Evolutionary conservation across 768 basidiomycete species (phyloP).

Genomic region (Podaxis sp.): DNA sequence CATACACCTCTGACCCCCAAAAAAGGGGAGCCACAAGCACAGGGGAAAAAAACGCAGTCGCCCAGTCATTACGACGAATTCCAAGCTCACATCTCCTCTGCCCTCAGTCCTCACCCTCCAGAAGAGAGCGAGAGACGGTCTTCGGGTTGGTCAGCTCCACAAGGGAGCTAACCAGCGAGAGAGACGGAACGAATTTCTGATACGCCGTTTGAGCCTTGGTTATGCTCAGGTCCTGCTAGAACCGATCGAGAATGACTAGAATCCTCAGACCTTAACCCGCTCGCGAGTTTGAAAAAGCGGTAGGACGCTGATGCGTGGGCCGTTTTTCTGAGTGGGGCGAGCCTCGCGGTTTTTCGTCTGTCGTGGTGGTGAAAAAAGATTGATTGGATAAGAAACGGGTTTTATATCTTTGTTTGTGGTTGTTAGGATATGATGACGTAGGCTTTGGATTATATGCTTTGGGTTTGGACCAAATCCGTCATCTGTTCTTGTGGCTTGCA

Average conservation of each 20-base stretch:
- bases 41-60: slow-evolving; percentile 21
- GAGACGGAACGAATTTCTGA: slow-evolving; percentile 53
- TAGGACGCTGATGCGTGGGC: not conserved
- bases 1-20: slow-evolving; percentile 8
- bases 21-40: slow-evolving; percentile 12
- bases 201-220: slow-evolving; percentile 56
- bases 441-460: not conserved
- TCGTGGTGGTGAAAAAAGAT: slow-evolving; percentile 21
- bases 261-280: slow-evolving; percentile 86
- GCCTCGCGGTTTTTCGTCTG: slow-evolving; percentile 66
- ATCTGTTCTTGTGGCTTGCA: not conserved
- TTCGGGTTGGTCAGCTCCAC: not conserved
- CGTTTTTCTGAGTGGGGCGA: slow-evolving; percentile 52
- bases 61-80: slow-evolving; percentile 60
- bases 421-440: slow-evolving; percentile 1
- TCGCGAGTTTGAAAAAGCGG: slow-evolving; percentile 43
- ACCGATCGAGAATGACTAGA: slow-evolving; percentile 61
- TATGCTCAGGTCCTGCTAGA: slow-evolving; percentile 61
- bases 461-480: too few relatives aligned
- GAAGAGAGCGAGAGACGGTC: slow-evolving; percentile 21
- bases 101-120: slow-evolving; percentile 33
- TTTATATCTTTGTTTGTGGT: not conserved
- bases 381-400: not conserved
- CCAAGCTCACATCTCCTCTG: slow-evolving; percentile 39
- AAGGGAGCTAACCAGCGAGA: slow-evolving; percentile 1